Conservation (phyloP, 2,329 filamentous ascomycete genomes). For the Aspergillus aculeatus region DNA sequence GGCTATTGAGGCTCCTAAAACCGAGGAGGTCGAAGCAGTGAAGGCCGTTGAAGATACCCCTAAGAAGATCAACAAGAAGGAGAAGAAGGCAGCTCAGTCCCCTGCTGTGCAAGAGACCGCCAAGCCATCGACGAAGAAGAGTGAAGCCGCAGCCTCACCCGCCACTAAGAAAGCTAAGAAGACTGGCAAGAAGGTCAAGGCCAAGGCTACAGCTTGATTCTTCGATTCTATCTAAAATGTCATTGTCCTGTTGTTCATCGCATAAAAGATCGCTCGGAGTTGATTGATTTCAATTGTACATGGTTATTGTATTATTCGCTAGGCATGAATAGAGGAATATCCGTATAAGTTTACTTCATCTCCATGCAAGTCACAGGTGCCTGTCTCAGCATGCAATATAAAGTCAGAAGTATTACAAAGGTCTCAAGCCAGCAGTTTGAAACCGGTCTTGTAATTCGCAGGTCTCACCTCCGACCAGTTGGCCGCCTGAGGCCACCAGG, state of each 20-base stretch:
- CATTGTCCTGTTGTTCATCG: conserved; percentile 10
- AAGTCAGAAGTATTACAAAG: too few species aligned
- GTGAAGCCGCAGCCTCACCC: conserved; percentile 2
- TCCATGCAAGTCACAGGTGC: not conserved
- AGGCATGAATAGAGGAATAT: not conserved
- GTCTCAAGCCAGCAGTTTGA: too few species aligned
- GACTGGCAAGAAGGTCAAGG: conserved; percentile 28
- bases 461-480: not conserved
- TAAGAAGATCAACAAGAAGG: conserved; percentile 35
- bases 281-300: conserved; percentile 9
- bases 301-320: not conserved
- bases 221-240: not conserved
- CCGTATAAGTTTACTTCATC: not conserved
- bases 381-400: not conserved
- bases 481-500: not conserved
- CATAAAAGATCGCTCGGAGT: conserved; percentile 12
- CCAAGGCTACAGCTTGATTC: conserved; percentile 31
- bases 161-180: conserved; percentile 13
- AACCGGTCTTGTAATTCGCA: too few species aligned
- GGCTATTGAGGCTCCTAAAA: conserved; percentile 30
- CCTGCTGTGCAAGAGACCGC: conserved; percentile 23
- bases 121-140: conserved; percentile 19
- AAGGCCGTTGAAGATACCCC: conserved; percentile 29
- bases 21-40: conserved; percentile 21
- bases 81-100: conserved; percentile 28